Evolutionary conservation across 768 basidiomycete species (phyloP), one percentile per base, ranked within the genome.

Genomic region (Tricholoma furcatifolium): DNA sequence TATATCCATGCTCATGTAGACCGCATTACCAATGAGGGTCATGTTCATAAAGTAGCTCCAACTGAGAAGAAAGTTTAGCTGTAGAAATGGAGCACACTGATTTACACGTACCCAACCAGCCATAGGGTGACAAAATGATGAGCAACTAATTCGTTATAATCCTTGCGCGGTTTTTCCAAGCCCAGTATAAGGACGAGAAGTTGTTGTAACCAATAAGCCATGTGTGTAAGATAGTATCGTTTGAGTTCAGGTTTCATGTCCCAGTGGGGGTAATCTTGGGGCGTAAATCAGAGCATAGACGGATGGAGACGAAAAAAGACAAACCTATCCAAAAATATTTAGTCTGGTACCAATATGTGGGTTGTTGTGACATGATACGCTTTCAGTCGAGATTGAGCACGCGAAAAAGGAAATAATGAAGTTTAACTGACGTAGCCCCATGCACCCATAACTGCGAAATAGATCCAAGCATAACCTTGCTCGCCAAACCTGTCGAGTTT

Each of bases 1-100:
- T 17, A 95, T 77, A 72, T 99, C 97, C 97, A 98, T 98, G 66
- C 93, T 97, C 72, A 95, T 79, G 62, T 87, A 98, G 24, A 99
- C 82, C 5, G 93, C 88, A 58, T 91, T 89, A 9, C 97, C 97
- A 39, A 98, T 94, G 47, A 81, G 69, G 0, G 94, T 98, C 47
- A 93, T 39, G 69, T 92, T 94, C 58, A 85, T 55, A 30, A 85
- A 59, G 62, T 93, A 91, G 60, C 91, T 93, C 91, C 92, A 92
- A 34, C 91, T 93, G 23, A 20, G 12, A 50, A 58, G 41, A 46
- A 34, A 46, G 41, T 57, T 35, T 15, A 50, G 8, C 47, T 51
- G 7, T 10, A 44, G 23, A 27, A 54, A 41, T 7, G 23, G n/a
- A 20, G 43, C n/a, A 32, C 20, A 17, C 20, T 23, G 36, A 24